Base-by-base conservation (phyloP, 192 early-diverging fungal genomes). In the Chytriomyces confervae region DNA sequence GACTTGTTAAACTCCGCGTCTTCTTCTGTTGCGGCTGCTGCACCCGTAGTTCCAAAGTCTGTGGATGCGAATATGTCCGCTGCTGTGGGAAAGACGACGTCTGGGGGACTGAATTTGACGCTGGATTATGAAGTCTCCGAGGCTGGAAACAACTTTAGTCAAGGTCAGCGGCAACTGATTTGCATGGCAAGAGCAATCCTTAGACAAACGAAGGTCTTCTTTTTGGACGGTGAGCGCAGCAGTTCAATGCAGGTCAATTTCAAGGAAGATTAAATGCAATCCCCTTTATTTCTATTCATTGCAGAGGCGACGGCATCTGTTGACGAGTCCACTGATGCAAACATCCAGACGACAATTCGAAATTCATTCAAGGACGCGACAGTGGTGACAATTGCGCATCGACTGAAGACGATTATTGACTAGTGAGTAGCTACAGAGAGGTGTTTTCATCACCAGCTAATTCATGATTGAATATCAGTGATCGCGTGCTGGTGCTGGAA, bases 341-440 rank as follows among this genome's bases (percentile, higher is more conserved):
- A 84, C 45, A 90, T 93, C 69, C 92, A 94, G 78, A 78, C 80
- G 77, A 89, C 90, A 0, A 90, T 93, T 70, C 90, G 91, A 13
- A 82, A 81, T 62, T 84, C 86, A 53, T 91, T 94, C 79, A 84
- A 82, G 24, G 81, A 87, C 6, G 86, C 87, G 6, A 92, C 91
- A 7, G 85, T 94, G 16, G 77, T 94, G 18, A 91, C 89, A 5
- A 91, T 94, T 67, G 93, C 93, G 9, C 93, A 94, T 78, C 86
- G 93, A 46, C 85, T 94, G 68, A 91, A 91, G 44, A 94, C 93
- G 13, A 85, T 84, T 51, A 81, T 81, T 61, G 83, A 84, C 43
- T 84, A 85, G 73, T 75, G 44, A 61, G 57, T 57, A 20, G 13
- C 53, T 57, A 57, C 0, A 57, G 20, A n/a, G 43, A 16, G 72